Conservation (phyloP, 192 early-diverging fungal species). For the Rhizoclosmatium globosum region DNA sequence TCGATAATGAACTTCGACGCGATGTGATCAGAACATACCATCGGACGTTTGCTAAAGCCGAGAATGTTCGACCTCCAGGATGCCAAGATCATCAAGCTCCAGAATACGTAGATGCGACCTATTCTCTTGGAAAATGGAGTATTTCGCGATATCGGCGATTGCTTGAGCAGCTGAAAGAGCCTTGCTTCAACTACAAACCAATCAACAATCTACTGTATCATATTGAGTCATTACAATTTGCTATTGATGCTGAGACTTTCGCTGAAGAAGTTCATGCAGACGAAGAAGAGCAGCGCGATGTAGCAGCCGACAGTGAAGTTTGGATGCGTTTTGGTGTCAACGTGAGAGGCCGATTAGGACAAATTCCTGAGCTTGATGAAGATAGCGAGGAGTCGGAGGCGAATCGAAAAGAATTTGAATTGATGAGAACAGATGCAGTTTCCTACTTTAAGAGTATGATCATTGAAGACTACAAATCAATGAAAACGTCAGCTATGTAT, state of each 20-base stretch:
- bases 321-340: conserved; percentile 42
- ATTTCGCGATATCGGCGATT: conserved; percentile 40
- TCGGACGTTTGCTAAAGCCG: neutral
- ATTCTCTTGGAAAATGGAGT: conserved; percentile 45
- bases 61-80: neutral
- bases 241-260: conserved; percentile 27
- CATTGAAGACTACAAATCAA: neutral
- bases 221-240: conserved; percentile 38
- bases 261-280: conserved; percentile 32
- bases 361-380: conserved; percentile 23
- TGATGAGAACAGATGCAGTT: conserved; percentile 25
- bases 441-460: conserved; percentile 31
- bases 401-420: conserved; percentile 23
- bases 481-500: conserved; percentile 15
- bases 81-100: neutral
- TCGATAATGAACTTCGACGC: conserved; percentile 29
- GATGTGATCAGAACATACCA: conserved; percentile 29
- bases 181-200: conserved; percentile 23
- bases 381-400: conserved; percentile 22
- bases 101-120: conserved; percentile 41
- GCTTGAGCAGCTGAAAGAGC: conserved; percentile 32
- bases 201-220: conserved; percentile 24
- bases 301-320: conserved; percentile 38
- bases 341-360: conserved; percentile 16
- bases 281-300: conserved; percentile 25